These are phyloP conservation scores for Rosa lucieae DNA, from an alignment of 306 rosid genomes.

Conservation along the genomic window DNA sequence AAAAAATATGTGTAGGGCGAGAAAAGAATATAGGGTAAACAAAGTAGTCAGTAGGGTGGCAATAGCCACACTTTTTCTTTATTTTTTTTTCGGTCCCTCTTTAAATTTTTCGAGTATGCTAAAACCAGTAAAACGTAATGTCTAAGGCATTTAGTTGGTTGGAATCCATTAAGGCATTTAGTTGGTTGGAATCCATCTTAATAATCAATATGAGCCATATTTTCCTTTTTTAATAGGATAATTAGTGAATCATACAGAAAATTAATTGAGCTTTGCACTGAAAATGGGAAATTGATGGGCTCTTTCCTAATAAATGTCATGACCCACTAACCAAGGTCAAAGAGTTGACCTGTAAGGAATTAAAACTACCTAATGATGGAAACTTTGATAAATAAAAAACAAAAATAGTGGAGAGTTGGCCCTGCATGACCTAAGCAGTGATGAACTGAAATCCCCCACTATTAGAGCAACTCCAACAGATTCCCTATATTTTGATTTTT, in stretches of 20 bases:
- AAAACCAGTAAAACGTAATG: no score
- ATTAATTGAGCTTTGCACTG: not conserved
- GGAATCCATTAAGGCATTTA: no score
- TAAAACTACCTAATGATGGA: not conserved
- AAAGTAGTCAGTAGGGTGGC: no score
- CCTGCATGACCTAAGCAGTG: conserved; percentile 6
- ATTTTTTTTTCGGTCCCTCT: no score
- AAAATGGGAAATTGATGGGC: not conserved
- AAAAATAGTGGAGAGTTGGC: not conserved
- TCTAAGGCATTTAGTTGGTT: no score
- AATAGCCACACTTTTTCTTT: no score
- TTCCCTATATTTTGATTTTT: no score
- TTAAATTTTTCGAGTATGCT: no score
- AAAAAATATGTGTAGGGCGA: no score
- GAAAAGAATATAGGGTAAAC: no score
- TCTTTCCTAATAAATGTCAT: not conserved
- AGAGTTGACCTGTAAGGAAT: not conserved
- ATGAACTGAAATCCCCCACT: conserved; percentile 9
- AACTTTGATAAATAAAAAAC: not conserved
- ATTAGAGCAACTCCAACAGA: no score
- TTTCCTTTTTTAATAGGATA: not conserved
- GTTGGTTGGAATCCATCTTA: no score
- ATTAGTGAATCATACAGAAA: not conserved
- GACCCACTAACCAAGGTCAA: not conserved
- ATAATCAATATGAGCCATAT: not conserved